Percentiles rank a stretch among this genome's conserved stretches.
phyloP scores from a whole-genome alignment of 306 rosid genomes.

The Senna siamea region DNA sequence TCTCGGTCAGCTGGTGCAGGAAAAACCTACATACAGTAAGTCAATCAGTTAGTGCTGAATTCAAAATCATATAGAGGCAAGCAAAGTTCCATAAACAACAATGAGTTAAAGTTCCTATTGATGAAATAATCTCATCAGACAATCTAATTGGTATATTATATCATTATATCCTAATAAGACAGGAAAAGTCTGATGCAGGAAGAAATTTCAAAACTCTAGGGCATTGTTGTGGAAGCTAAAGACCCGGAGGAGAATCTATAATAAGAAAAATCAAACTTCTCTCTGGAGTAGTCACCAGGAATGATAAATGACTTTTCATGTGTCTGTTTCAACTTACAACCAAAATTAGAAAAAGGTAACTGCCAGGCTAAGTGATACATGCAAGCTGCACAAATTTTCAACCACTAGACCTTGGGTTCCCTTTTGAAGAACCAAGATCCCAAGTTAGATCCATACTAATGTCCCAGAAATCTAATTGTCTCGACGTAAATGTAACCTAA shows the following conservation, averaged over 20 bases:
- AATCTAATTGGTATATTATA: neutral
- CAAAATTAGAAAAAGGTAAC: neutral
- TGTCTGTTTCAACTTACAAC: neutral
- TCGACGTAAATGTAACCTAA: no score
- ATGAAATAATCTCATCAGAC: neutral
- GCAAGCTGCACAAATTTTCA: conserved; percentile 9
- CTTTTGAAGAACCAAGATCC: neutral
- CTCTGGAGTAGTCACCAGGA: conserved; percentile 1
- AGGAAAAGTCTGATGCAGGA: no score
- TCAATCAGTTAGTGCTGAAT: conserved; percentile 19
- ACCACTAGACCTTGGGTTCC: neutral
- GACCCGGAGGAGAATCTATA: neutral
- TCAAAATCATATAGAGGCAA: conserved; percentile 1
- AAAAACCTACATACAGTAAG: conserved; percentile 61
- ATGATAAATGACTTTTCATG: conserved; percentile 2
- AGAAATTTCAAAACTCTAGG: neutral
- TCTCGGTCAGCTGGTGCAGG: conserved; percentile 85
- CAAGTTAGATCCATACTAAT: neutral
- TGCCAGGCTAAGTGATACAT: neutral
- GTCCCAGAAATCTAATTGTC: no score
- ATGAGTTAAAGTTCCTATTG: neutral
- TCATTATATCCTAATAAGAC: neutral
- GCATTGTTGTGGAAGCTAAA: conserved; percentile 2
- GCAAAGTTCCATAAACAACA: conserved; percentile 7
- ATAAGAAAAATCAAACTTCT: conserved; percentile 26